Evolutionary conservation across 768 basidiomycete genomes (phyloP).

Genomic region (Infundibulicybe gibba): DNA sequence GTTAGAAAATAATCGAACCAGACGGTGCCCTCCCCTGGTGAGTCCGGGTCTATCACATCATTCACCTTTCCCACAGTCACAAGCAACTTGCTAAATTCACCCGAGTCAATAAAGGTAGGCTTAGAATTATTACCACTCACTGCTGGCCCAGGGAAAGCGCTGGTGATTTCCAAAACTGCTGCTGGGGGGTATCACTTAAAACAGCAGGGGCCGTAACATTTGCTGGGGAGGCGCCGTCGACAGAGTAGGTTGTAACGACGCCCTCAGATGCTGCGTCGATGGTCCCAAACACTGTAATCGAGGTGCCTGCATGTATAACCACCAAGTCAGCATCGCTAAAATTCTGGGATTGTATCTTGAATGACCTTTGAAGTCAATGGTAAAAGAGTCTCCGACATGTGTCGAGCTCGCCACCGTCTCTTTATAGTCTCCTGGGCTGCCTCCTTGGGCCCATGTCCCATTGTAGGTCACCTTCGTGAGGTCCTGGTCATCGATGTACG

Average conservation of each 20-base stretch:
- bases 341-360: background rate
- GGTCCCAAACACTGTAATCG: slow-evolving; percentile 29
- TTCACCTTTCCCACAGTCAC: too few species aligned
- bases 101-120: too few species aligned
- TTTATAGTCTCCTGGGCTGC: slow-evolving; percentile 18
- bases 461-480: slow-evolving; percentile 21
- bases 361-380: slow-evolving; percentile 29
- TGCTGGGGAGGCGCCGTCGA: slow-evolving; percentile 22
- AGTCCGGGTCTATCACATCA: too few species aligned
- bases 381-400: slow-evolving; percentile 27
- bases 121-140: slow-evolving; percentile 16
- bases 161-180: slow-evolving; percentile 32
- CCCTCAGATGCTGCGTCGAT: slow-evolving; percentile 31
- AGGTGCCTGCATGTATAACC: slow-evolving; percentile 24
- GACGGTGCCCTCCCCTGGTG: too few species aligned
- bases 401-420: slow-evolving; percentile 30
- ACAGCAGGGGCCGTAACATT: slow-evolving; percentile 23
- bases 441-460: slow-evolving; percentile 30
- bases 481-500: slow-evolving; percentile 32
- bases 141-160: slow-evolving; percentile 19
- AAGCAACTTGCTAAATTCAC: too few species aligned
- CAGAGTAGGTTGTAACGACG: slow-evolving; percentile 29
- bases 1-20: too few species aligned
- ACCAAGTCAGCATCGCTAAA: background rate
- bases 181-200: slow-evolving; percentile 20